A percentile compares a stretch with the other conserved stretches of the same genome.
These are phyloP conservation scores for Penicillium ucsense DNA, from an alignment of 495 filamentous ascomycete genomes.

Conservation along the genomic window DNA sequence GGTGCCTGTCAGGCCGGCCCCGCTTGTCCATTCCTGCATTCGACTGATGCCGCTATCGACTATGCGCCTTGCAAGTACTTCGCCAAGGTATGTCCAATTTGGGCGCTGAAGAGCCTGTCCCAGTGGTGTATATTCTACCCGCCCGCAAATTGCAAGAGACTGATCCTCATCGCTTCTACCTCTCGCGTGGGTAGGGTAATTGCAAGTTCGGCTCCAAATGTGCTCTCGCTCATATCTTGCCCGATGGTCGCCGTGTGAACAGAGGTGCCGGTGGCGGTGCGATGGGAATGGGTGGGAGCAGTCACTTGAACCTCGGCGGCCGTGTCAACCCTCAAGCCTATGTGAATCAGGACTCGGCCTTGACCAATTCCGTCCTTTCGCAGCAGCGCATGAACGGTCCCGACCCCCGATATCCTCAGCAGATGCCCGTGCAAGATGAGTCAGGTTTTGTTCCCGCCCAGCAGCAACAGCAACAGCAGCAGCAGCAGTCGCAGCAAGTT, in stretches of 20 bases:
- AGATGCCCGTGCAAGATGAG: conserved; percentile 31
- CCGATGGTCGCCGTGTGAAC: conserved; percentile 87
- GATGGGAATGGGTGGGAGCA: conserved; percentile 33
- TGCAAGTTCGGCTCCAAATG: conserved; percentile 99
- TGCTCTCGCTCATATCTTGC: conserved; percentile 88
- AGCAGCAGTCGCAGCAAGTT: too few species aligned
- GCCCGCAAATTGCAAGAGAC: too few species aligned
- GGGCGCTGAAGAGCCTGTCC: background rate
- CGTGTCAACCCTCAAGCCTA: conserved; percentile 61
- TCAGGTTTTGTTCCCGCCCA: conserved; percentile 35
- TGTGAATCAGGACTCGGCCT: conserved; percentile 58
- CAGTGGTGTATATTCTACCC: too few species aligned
- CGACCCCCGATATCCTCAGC: conserved; percentile 31
- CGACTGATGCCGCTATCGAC: conserved; percentile 66
- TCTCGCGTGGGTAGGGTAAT: conserved; percentile 56
- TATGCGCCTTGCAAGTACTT: conserved; percentile 96
- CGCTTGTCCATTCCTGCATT: conserved; percentile 93
- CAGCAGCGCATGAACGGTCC: conserved; percentile 50
- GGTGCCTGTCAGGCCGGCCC: conserved; percentile 93
- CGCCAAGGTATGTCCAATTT: conserved; percentile 61
- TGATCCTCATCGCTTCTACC: too few species aligned
- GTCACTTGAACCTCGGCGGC: conserved; percentile 58
- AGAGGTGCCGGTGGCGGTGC: conserved; percentile 25
- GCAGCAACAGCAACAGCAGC: conserved; percentile 18
- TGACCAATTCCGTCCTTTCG: conserved; percentile 76